Evolutionary conservation across 2,329 filamentous ascomycete species (phyloP).

Genomic region (Colletotrichum higginsianum): DNA sequence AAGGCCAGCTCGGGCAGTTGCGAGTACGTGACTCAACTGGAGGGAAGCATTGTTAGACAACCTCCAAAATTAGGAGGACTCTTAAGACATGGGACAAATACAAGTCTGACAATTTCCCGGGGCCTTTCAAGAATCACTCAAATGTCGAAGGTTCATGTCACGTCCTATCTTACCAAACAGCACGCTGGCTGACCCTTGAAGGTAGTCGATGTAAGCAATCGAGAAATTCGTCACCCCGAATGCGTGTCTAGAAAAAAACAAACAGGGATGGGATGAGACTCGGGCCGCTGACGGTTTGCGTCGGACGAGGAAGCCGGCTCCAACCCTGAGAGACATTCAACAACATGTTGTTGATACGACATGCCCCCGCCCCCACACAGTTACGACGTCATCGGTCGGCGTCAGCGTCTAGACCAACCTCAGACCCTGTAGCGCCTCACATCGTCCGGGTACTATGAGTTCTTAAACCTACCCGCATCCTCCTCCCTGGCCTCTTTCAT

Average conservation of each 20-base stretch:
- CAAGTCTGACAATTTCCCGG: background rate
- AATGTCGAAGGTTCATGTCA: background rate
- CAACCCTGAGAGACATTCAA: conserved; percentile 12
- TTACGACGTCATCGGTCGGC: conserved; percentile 36
- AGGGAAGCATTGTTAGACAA: background rate
- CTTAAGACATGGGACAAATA: background rate
- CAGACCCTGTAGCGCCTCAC: conserved; percentile 9
- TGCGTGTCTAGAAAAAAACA: background rate
- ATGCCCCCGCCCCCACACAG: conserved; percentile 34
- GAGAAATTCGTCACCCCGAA: background rate
- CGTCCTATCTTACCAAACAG: background rate
- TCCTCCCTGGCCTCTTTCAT: too few species aligned
- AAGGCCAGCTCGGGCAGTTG: background rate
- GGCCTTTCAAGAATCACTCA: background rate
- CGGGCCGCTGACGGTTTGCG: conserved; percentile 4
- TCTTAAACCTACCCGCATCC: conserved; percentile 12
- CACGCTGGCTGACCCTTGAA: background rate
- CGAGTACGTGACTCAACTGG: too few species aligned
- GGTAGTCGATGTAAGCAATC: background rate
- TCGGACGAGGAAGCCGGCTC: conserved; percentile 10
- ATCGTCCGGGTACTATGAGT: background rate
- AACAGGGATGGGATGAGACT: background rate
- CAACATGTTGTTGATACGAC: background rate
- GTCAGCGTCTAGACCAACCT: conserved; percentile 23
- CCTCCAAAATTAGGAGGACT: background rate